Conservation (phyloP, 495 filamentous ascomycete species). For the Hypoxylon lenormandii region DNA sequence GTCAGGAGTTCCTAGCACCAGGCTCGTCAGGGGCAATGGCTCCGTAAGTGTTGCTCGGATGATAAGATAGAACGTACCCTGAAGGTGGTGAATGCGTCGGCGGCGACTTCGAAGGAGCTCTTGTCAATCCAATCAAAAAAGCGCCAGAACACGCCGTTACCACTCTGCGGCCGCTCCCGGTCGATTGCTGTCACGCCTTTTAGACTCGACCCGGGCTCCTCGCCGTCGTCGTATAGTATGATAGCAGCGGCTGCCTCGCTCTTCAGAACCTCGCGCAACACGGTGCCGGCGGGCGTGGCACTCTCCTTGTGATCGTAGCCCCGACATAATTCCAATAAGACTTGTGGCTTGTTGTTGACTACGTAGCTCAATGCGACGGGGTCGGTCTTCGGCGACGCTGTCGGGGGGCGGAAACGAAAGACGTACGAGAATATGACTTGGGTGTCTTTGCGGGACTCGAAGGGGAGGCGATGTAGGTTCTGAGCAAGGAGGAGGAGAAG, state of each 20-base stretch:
- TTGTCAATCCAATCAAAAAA: slow-evolving; percentile 98
- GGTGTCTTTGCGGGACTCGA: slow-evolving; percentile 91
- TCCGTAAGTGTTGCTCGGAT: neutral
- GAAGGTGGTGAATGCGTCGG: slow-evolving; percentile 97
- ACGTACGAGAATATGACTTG: slow-evolving; percentile 91
- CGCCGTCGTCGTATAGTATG: slow-evolving; percentile 89
- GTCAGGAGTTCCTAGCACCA: slow-evolving; percentile 83
- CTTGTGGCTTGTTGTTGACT: slow-evolving; percentile 83
- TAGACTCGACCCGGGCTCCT: slow-evolving; percentile 63
- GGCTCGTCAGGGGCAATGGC: neutral
- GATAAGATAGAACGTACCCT: slow-evolving; percentile 67
- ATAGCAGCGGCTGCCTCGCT: slow-evolving; percentile 87
- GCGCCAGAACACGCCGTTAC: slow-evolving; percentile 91
- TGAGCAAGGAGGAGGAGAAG: slow-evolving; percentile 83
- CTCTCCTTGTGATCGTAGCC: slow-evolving; percentile 92
- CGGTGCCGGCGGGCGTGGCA: slow-evolving; percentile 89
- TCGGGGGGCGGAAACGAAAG: slow-evolving; percentile 80
- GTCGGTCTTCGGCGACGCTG: slow-evolving; percentile 68
- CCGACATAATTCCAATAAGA: slow-evolving; percentile 86
- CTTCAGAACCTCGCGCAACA: slow-evolving; percentile 91
- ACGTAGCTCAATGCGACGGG: slow-evolving; percentile 87
- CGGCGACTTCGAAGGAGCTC: slow-evolving; percentile 93
- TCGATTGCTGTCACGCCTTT: slow-evolving; percentile 74
- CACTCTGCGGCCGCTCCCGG: slow-evolving; percentile 72
- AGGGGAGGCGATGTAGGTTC: slow-evolving; percentile 83